Evolutionary conservation across 148 eudicot genomes (phyloP).

Genomic region (Polygonum maritimum): DNA sequence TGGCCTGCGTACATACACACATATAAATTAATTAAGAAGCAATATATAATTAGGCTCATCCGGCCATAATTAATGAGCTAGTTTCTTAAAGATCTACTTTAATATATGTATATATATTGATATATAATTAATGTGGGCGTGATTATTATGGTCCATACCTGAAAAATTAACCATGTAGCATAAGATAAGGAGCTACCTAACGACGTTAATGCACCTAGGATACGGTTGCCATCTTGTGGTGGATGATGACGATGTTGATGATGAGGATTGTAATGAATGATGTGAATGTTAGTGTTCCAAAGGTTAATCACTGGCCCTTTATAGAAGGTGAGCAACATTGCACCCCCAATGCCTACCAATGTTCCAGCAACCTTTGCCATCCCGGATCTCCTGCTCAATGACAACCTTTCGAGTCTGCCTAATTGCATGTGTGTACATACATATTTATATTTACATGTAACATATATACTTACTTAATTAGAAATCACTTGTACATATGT

Average conservation of each 20-base stretch:
- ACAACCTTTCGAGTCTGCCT: constrained; percentile 45
- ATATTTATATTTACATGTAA: no score
- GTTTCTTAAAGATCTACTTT: no score
- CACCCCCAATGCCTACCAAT: constrained; percentile 49
- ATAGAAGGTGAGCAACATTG: constrained; percentile 65
- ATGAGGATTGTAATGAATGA: constrained; percentile 9
- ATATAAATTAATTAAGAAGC: no score
- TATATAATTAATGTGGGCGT: not conserved
- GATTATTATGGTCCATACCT: not conserved
- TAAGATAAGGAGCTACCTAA: constrained; percentile 23
- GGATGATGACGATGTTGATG: not conserved
- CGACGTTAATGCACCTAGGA: constrained; percentile 29
- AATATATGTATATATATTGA: not conserved
- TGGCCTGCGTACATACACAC: constrained; percentile 26
- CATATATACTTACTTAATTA: no score
- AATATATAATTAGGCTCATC: not conserved
- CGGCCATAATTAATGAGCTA: not conserved
- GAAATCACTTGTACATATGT: no score
- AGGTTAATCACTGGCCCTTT: constrained; percentile 47
- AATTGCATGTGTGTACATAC: no score
- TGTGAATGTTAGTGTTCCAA: constrained; percentile 36
- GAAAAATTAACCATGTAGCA: constrained; percentile 40
- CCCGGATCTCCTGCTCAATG: constrained; percentile 30
- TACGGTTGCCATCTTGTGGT: constrained; percentile 8
- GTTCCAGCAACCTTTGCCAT: constrained; percentile 66